These are phyloP conservation scores for Botrytis galanthina DNA, from an alignment of 2,329 filamentous ascomycete genomes.

Conservation along the genomic window DNA sequence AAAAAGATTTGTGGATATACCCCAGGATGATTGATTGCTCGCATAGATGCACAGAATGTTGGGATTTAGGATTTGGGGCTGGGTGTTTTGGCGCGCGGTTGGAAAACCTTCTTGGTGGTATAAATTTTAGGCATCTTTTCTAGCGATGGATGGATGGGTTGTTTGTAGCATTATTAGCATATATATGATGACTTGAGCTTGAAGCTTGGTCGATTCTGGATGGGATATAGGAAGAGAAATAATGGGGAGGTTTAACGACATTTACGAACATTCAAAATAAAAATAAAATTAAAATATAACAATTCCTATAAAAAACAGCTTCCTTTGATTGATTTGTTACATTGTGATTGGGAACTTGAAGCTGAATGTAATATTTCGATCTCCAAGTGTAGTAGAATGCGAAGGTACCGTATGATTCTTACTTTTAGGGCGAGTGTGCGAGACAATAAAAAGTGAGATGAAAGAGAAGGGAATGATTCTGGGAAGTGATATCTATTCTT, in stretches of 20 bases:
- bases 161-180: constrained; percentile 11
- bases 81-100: constrained; percentile 16
- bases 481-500: not conserved
- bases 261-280: constrained; percentile 10
- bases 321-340: not conserved
- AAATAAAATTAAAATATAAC: not conserved
- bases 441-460: not conserved
- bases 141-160: not conserved
- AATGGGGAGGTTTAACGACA: not conserved
- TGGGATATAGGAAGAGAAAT: not conserved
- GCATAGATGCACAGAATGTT: constrained; percentile 1
- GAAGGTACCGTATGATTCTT: not conserved
- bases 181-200: constrained; percentile 7
- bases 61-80: not conserved
- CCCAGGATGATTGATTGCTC: constrained; percentile 11
- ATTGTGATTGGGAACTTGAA: not conserved
- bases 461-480: not conserved
- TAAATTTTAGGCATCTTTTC: not conserved
- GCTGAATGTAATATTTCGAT: not conserved
- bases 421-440: not conserved
- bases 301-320: not conserved
- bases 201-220: not conserved
- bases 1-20: constrained; percentile 7
- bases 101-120: not conserved
- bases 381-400: not conserved